Evolutionary conservation across 805 yeast species (phyloP).

Genomic region (Saccharomycopsis schoenii): DNA sequence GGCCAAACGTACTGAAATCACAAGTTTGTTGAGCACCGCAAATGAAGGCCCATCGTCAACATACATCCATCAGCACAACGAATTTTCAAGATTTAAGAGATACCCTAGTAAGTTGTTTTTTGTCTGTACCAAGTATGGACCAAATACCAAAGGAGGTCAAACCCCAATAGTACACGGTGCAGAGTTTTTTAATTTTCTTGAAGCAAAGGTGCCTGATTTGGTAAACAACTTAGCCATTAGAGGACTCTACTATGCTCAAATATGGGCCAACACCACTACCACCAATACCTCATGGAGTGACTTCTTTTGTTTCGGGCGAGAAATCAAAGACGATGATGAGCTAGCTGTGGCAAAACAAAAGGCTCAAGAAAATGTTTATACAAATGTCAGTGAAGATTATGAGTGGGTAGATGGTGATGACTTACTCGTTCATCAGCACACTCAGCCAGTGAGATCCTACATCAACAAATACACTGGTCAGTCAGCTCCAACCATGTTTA

Average conservation of each 20-base stretch:
- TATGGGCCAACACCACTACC: conserved; percentile 22
- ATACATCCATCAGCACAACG: conserved; percentile 26
- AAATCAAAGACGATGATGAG: conserved; percentile 22
- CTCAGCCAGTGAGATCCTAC: conserved; percentile 20
- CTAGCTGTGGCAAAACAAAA: conserved; percentile 22
- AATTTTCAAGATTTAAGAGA: conserved; percentile 25
- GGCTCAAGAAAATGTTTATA: conserved; percentile 22
- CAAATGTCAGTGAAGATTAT: conserved; percentile 23
- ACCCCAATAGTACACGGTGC: conserved; percentile 29
- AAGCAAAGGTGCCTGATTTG: conserved; percentile 21
- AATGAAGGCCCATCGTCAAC: conserved; percentile 25
- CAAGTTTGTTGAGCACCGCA: conserved; percentile 25
- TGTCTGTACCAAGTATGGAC: conserved; percentile 20
- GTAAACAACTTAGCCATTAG: conserved; percentile 20
- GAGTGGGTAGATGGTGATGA: conserved; percentile 24
- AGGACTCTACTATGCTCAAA: conserved; percentile 25
- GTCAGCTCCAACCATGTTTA: conserved; percentile 21
- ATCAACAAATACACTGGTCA: conserved; percentile 4
- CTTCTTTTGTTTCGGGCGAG: conserved; percentile 26
- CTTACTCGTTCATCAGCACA: conserved; percentile 25
- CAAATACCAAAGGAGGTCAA: conserved; percentile 25
- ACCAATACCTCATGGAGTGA: conserved; percentile 25
- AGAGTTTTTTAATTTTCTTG: conserved; percentile 23
- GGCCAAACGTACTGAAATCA: conserved; percentile 23
- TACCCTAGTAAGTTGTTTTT: conserved; percentile 25